Evolutionary conservation across 345 rosid species (phyloP), one percentile per base, ranked within the genome.

Genomic region (Angophora floribunda): DNA sequence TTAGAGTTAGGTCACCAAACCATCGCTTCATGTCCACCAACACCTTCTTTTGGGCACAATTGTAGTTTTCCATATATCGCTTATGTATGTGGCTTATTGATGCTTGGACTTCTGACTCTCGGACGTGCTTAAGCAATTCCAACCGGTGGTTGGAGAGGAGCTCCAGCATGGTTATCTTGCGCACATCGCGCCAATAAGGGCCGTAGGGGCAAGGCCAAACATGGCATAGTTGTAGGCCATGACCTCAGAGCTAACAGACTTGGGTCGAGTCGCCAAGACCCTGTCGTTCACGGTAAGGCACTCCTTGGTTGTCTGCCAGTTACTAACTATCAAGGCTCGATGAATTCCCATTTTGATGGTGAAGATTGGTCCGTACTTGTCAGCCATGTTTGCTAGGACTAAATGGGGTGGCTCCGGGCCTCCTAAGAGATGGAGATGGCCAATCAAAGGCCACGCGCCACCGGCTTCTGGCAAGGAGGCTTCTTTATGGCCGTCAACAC

Each of bases 121-220:
- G 86, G 0, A 90, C 87, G 32, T 67, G 57, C 84, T 85, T 85
- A 36, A 93, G 89, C 67, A 57, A 86, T 45, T 88, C 89, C 10
- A 93, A 89, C 47, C 89, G 90, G 85, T 53, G 89, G 89, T 86
- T 88, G 12, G 93, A 93, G 85, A 93, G 93, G 65, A 93, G 90
- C 90, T 93, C 91, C 6, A 87, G 19, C 0, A 88, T 89, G 36
- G 86, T 32, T 1, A 90, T 22, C 90, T 85, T 92, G 52, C 91
- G 92, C 15, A 87, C 5, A 1, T 84, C 86, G 9, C 92, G 93
- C 93, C 94, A 91, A 51, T 88, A 89, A 7, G 90, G 85, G 12
- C 93, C 91, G 55, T 92, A 88, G 1, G 93, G 21, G 86, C 21
- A 3, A 88, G 67, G 2, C 87, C 88, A 10, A 93, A 1, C 85